Base-by-base conservation (phyloP, 805 yeast species). In the Cyberlindnera mrakii region DNA sequence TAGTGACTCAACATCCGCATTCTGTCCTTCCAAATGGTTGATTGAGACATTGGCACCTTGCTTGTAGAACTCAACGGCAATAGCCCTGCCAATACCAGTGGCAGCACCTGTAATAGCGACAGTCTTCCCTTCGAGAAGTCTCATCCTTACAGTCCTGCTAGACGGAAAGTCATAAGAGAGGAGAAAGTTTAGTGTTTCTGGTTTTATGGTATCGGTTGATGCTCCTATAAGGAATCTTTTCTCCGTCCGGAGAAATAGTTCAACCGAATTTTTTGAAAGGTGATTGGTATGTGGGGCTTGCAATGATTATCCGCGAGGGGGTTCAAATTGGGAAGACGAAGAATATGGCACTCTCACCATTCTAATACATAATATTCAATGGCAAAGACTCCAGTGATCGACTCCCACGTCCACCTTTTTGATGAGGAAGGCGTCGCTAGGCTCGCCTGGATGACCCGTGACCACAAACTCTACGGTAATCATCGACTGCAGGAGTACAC, bases 21-120 rank as follows among this genome's bases (percentile, higher is more conserved):
- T 49, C 36, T 51, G 56, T 5, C 45, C 53, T 7, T 48, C 49
- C 23, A 60, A 46, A 44, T 67, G 64, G 45, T 68, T 67, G 31
- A 69, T 62, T 20, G 67, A 62, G 15, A 71, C 64, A 20, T 55
- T 63, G 34, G 74, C 75, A 33, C 75, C 75, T 37, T 68, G 65
- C 30, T 58, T 46, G 37, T 70, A 66, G 58, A 69, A 53, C 16
- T 66, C 74, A 11, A 64, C 34, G 10, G 74, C 76, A 39, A 71
- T 66, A 31, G 67, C 72, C 25, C 67, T 54, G 6, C 75, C 77
- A 30, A 71, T 71, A 6, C 77, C 75, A 10, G 72, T 66, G 37
- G 69, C 66, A 13, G 70, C 75, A 6, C 77, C 75, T 0, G 75
- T 71, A 33, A 71, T 58, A 14, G 65, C 65, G 3, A 65, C 71